Conservation (phyloP, 148 eudicot species). For the Amaranthus palmeri region DNA sequence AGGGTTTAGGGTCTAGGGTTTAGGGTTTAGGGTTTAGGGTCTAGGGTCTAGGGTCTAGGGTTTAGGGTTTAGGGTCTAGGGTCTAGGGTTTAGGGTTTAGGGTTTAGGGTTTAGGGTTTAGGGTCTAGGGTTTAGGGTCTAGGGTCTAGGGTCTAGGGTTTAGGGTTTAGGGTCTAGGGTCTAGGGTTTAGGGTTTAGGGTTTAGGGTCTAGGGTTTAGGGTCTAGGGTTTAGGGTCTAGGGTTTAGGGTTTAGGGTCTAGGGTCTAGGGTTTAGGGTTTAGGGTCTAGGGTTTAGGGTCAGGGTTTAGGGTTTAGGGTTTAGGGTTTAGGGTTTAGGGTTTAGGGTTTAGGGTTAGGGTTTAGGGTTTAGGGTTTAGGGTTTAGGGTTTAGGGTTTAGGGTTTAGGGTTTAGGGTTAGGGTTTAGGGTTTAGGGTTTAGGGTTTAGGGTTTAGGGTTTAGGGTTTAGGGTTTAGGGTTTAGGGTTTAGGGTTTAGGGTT, state of each 20-base stretch:
- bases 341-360: constrained; percentile 28
- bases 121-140: constrained; percentile 29
- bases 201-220: too few species aligned
- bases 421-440: constrained; percentile 24
- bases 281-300: constrained; percentile 27
- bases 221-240: constrained; percentile 16
- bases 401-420: too few species aligned
- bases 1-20: constrained; percentile 31
- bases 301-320: constrained; percentile 32
- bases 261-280: constrained; percentile 14
- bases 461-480: constrained; percentile 19
- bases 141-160: constrained; percentile 21
- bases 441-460: constrained; percentile 21
- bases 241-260: constrained; percentile 9
- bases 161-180: constrained; percentile 24
- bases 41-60: too few species aligned
- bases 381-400: constrained; percentile 27
- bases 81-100: constrained; percentile 26
- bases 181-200: constrained; percentile 21
- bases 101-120: constrained; percentile 35
- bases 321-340: constrained; percentile 31
- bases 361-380: constrained; percentile 21
- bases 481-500: constrained; percentile 12
- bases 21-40: constrained; percentile 32
- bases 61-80: constrained; percentile 35